These are phyloP conservation scores for Neofusicoccum sp. DNA, from an alignment of 2,329 filamentous ascomycete genomes.

Conservation along the genomic window DNA sequence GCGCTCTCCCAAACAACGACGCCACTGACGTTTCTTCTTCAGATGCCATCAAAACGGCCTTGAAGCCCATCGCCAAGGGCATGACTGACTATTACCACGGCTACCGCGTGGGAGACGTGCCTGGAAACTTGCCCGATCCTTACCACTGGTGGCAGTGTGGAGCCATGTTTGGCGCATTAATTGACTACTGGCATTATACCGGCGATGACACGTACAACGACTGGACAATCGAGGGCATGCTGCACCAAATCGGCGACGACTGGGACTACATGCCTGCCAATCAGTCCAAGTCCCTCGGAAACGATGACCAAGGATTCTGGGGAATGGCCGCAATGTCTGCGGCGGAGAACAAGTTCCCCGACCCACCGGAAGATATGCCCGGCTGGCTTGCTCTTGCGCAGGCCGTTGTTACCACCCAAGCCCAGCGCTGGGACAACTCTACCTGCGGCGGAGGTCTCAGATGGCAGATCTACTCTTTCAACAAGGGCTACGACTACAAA, in stretches of 20 bases:
- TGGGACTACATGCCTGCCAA: conserved; percentile 41
- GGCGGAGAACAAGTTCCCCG: conserved; percentile 71
- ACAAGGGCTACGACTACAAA: conserved; percentile 51
- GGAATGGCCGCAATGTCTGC: conserved; percentile 76
- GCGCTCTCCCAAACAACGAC: no score
- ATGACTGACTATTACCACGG: conserved; percentile 62
- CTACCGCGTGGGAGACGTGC: conserved; percentile 54
- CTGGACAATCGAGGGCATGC: conserved; percentile 19
- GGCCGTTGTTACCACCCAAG: conserved; percentile 41
- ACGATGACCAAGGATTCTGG: conserved; percentile 74
- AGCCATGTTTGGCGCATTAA: conserved; percentile 21
- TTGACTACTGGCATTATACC: conserved; percentile 24
- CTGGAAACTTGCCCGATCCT: conserved; percentile 46
- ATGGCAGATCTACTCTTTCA: conserved; percentile 42
- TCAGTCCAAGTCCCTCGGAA: conserved; percentile 37
- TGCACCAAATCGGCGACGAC: conserved; percentile 28
- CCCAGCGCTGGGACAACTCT: conserved; percentile 34
- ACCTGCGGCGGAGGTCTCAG: conserved; percentile 38
- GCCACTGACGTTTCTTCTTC: neutral
- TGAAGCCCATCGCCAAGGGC: conserved; percentile 45
- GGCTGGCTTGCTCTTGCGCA: conserved; percentile 29
- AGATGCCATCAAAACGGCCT: conserved; percentile 63
- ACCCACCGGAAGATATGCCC: conserved; percentile 52
- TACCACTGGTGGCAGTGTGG: conserved; percentile 28
- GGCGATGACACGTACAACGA: conserved; percentile 22